Percentiles rank a stretch among this genome's conserved stretches.
Conservation (phyloP, 2,329 filamentous ascomycete genomes). For the Pseudogymnoascus sp. region DNA sequence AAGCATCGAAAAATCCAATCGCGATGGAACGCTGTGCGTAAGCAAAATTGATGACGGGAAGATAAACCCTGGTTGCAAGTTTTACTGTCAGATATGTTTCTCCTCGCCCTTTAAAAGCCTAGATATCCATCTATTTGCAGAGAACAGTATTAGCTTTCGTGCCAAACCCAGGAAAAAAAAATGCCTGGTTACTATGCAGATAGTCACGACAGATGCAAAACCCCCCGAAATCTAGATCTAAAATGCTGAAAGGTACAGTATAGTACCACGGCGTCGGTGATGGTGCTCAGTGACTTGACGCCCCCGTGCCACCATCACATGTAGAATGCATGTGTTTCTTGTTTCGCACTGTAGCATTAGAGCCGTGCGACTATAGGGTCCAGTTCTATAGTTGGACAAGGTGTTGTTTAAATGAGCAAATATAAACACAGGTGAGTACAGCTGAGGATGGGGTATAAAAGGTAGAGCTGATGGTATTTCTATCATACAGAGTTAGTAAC, state of each 20-base stretch:
- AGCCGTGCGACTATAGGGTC: not conserved
- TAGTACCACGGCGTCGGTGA: not conserved
- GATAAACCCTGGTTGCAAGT: not conserved
- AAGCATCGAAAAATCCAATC: not conserved
- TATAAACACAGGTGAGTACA: not conserved
- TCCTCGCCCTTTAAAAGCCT: not conserved
- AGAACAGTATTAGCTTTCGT: not conserved
- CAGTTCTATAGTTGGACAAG: not conserved
- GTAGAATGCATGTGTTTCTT: not conserved
- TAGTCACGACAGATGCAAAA: not conserved
- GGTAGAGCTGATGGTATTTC: not conserved
- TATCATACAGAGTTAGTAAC: not conserved
- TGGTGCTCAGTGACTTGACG: not conserved
- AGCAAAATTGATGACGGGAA: not conserved
- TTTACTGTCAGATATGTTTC: not conserved
- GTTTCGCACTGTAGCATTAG: not conserved
- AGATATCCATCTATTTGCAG: not conserved
- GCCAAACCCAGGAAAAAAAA: not conserved
- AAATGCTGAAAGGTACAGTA: not conserved
- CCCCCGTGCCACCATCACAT: constrained; percentile 3
- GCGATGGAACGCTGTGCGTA: not conserved
- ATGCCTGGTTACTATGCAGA: not conserved
- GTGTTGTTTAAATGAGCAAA: not conserved
- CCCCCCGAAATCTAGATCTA: not conserved
- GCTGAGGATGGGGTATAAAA: not conserved